Evolutionary conservation across 1,284 basidiomycete genomes (phyloP).

Genomic region (Vanrija humicola): DNA sequence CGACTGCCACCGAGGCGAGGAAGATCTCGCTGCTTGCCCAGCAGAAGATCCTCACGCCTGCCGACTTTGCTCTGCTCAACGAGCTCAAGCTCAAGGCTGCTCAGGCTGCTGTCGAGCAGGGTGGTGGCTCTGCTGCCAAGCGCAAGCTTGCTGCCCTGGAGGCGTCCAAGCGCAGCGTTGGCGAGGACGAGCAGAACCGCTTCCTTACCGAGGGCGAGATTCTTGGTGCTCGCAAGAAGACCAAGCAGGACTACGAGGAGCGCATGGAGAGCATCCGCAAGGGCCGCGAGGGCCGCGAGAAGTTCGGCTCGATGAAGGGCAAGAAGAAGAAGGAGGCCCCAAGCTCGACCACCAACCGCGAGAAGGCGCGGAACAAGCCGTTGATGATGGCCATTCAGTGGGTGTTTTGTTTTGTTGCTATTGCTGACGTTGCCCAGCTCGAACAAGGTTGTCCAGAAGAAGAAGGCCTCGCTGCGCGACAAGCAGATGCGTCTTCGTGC

Average conservation of each 20-base stretch:
- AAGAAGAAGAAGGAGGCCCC: conserved; percentile 77
- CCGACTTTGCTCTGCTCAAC: conserved; percentile 90
- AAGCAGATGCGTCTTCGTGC: conserved; percentile 55
- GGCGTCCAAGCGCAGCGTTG: conserved; percentile 57
- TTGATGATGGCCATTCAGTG: conserved; percentile 84
- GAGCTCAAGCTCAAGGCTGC: conserved; percentile 83
- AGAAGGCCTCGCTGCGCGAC: conserved; percentile 78
- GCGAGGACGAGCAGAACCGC: conserved; percentile 54
- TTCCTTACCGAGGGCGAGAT: conserved; percentile 91
- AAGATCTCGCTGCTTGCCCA: conserved; percentile 49
- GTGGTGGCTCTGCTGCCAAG: conserved; percentile 72
- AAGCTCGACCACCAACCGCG: conserved; percentile 79
- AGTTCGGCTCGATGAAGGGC: conserved; percentile 83
- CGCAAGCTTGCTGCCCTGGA: conserved; percentile 80
- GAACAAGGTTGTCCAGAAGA: conserved; percentile 61
- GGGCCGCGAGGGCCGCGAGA: conserved; percentile 92
- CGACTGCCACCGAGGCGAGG: conserved; percentile 40
- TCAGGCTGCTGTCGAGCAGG: conserved; percentile 64
- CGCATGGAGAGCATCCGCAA: conserved; percentile 87
- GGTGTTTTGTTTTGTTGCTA: conserved; percentile 28
- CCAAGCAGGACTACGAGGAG: conserved; percentile 91
- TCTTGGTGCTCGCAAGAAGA: conserved; percentile 88
- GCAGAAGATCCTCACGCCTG: conserved; percentile 85
- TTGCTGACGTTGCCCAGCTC: conserved; percentile 26
- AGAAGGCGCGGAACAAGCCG: conserved; percentile 86